Base-by-base conservation (phyloP, 2,329 filamentous ascomycete genomes). In the Pyrenophora seminiperda region DNA sequence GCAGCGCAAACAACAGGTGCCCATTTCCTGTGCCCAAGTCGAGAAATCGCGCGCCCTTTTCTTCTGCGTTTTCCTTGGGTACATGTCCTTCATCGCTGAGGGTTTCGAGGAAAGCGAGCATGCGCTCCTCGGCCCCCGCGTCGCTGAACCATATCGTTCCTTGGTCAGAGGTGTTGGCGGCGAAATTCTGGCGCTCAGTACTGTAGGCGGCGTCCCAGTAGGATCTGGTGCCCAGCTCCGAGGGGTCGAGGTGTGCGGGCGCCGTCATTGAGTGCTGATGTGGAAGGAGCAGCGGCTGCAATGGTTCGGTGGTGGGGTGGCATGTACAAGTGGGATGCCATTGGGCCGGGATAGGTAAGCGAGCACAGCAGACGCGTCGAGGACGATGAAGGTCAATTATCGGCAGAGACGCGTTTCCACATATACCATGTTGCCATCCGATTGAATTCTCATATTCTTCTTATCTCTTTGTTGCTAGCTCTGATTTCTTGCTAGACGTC, bases 141-240 rank as follows among this genome's bases (percentile, higher is more conserved):
- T 97, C 94, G 71, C 91, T 88, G 81, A 99, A 99, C 94, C 94
- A 99, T 64, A 94, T 86, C 22, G 91, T 96, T 60, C 93, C 93
- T 52, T 88, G 88, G 77, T 96, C 90, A 48, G 82, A 75, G 7
- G 89, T 84, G 75, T 95, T 85, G 55, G 82, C 73, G 45, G 83
- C 76, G 73, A 92, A 84, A 75, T 94, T 93, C 53, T 77, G 71
- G 44, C 91, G 79, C 73, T 94, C 88, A 59, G 78, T 81, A 1
- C 80, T 77, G 78, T 95, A 94, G 56, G 90, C 83, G 15, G 76
- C 76, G 73, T 93, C 76, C 76, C 77, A 78, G 67, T 78, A 78
- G 62, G 64, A 87, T 75, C 91, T 96, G 22, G 91, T 96, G 41
- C 93, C 93, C 22, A 97, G 83, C 71, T 83, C 70, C 79, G 82